phyloP scores from a whole-genome alignment of 176 grass and related monocot species.

The Oryza coarctata region DNA sequence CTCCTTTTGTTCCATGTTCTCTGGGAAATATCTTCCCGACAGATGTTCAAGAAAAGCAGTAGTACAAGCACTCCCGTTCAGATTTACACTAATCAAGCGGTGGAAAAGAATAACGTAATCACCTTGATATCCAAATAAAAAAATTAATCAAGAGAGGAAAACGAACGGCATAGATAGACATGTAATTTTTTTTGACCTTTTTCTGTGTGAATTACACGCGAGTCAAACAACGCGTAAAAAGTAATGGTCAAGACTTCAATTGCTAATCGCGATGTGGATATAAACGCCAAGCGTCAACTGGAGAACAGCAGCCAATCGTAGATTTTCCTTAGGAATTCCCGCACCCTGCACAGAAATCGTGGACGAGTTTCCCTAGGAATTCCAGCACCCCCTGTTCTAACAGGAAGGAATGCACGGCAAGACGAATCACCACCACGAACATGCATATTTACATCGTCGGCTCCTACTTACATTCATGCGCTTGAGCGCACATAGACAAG shows the following conservation, averaged over 20 bases:
- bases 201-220: not conserved
- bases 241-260: not conserved
- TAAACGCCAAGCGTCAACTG: conserved; percentile 11
- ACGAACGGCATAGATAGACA: not conserved
- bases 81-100: not conserved
- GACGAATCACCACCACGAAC: not conserved
- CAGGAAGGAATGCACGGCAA: conserved; percentile 17
- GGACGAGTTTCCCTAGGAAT: not conserved
- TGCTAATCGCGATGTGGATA: not conserved
- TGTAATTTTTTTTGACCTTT: not conserved
- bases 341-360: conserved; percentile 8
- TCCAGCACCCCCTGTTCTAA: not conserved
- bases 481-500: conserved; percentile 22
- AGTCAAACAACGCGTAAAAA: conserved; percentile 8
- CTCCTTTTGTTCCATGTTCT: too few relatives aligned
- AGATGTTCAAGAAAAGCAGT: not conserved
- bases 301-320: not conserved
- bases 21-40: too few relatives aligned
- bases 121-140: not conserved
- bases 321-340: conserved; percentile 19
- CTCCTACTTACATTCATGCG: conserved; percentile 41
- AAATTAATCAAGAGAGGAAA: not conserved
- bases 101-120: not conserved
- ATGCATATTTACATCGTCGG: conserved; percentile 42
- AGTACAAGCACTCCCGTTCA: not conserved